Conservation (phyloP, 1,284 basidiomycete species). For the Fomitiporia mediterranea region DNA sequence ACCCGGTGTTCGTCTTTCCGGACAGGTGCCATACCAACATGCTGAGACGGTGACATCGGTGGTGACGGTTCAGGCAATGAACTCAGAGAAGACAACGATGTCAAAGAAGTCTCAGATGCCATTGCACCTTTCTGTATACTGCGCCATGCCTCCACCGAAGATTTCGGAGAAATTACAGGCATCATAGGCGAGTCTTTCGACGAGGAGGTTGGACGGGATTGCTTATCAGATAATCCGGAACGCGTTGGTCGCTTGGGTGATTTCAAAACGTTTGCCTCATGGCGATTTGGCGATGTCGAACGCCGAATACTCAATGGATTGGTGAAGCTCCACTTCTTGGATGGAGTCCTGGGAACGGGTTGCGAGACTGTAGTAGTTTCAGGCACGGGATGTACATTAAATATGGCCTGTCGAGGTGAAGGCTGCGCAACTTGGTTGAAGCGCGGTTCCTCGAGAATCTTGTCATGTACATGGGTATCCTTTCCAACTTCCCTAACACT, state of each 20-base stretch:
- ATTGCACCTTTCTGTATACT: conserved; percentile 67
- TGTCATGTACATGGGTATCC: conserved; percentile 38
- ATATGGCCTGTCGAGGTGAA: not conserved
- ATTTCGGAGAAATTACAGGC: conserved; percentile 33
- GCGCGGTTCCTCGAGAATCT: conserved; percentile 51
- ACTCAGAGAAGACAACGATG: conserved; percentile 66
- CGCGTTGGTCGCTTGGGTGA: conserved; percentile 61
- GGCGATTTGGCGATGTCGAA: conserved; percentile 60
- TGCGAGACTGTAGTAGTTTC: conserved; percentile 19
- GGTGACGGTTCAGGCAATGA: conserved; percentile 45
- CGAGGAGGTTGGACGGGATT: conserved; percentile 56
- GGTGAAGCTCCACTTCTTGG: conserved; percentile 96
- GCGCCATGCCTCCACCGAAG: conserved; percentile 53
- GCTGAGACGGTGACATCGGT: conserved; percentile 41
- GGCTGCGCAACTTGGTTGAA: not conserved
- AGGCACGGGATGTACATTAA: not conserved
- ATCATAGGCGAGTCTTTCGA: conserved; percentile 59
- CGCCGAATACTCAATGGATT: conserved; percentile 83
- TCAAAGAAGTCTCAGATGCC: conserved; percentile 66
- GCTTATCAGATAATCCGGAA: conserved; percentile 55
- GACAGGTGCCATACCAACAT: not conserved
- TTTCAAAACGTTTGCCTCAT: conserved; percentile 38
- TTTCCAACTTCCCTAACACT: conserved; percentile 36
- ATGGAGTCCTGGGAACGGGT: conserved; percentile 34
- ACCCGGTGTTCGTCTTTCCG: conserved; percentile 43